These are phyloP conservation scores for Groenewaldozyma sp. DNA, from an alignment of 1,139 yeast genomes.

Conservation along the genomic window DNA sequence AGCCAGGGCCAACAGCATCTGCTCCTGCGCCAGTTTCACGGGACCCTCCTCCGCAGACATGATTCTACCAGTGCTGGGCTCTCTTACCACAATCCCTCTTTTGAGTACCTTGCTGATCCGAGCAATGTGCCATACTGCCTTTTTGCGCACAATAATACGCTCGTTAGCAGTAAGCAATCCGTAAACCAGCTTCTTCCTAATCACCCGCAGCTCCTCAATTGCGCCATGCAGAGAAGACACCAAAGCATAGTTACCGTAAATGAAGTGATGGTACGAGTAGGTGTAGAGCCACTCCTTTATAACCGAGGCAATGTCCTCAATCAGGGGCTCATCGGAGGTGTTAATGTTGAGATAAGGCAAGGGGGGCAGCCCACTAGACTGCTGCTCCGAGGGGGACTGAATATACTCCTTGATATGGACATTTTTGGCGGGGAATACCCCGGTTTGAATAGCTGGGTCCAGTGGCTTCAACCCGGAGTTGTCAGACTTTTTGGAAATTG, in stretches of 20 bases:
- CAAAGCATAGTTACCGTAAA: conserved; percentile 30
- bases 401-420: conserved; percentile 24
- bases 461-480: conserved; percentile 21
- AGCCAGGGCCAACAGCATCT: conserved; percentile 61
- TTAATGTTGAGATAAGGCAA: conserved; percentile 27
- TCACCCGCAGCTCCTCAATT: conserved; percentile 47
- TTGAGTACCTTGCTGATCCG: conserved; percentile 59
- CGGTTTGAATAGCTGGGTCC: conserved; percentile 22
- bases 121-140: conserved; percentile 51
- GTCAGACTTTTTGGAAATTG: conserved; percentile 19
- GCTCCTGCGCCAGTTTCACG: conserved; percentile 57
- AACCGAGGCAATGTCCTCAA: conserved; percentile 28
- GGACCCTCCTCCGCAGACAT: conserved; percentile 40
- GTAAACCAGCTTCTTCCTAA: conserved; percentile 50
- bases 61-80: conserved; percentile 57
- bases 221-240: conserved; percentile 26
- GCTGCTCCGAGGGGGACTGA: conserved; percentile 8
- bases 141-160: conserved; percentile 43
- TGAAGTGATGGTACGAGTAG: conserved; percentile 25
- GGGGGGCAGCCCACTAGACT: conserved; percentile 15
- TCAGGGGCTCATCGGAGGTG: conserved; percentile 23
- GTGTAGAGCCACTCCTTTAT: conserved; percentile 28
- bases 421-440: conserved; percentile 24
- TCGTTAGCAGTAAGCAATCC: conserved; percentile 55
- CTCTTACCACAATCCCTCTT: conserved; percentile 68